Conservation (phyloP, 306 rosid genomes). For the Cicer cuneatum region DNA sequence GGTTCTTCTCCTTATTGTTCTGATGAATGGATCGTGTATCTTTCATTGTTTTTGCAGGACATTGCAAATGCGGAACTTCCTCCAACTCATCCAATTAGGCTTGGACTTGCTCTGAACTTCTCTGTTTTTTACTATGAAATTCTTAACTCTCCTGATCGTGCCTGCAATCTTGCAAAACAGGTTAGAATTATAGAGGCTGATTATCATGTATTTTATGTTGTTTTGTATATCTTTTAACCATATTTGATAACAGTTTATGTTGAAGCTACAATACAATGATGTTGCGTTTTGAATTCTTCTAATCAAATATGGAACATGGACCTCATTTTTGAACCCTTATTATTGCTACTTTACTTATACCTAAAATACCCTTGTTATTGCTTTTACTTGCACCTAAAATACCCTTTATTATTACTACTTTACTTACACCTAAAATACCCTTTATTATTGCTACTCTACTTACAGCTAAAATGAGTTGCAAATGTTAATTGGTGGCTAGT, state of each 20-base stretch:
- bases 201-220: not conserved
- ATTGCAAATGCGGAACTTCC: slow-evolving; percentile 89
- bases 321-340: slow-evolving; percentile 27
- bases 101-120: slow-evolving; percentile 95
- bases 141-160: slow-evolving; percentile 98
- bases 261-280: slow-evolving; percentile 32
- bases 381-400: no score
- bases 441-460: slow-evolving; percentile 26
- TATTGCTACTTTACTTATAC: no score
- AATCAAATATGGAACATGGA: slow-evolving; percentile 1
- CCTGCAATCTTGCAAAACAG: slow-evolving; percentile 98
- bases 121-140: slow-evolving; percentile 97
- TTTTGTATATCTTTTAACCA: not conserved
- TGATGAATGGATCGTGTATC: not conserved
- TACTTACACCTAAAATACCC: no score
- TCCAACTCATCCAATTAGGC: slow-evolving; percentile 97
- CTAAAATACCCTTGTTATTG: no score
- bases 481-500: not conserved
- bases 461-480: not conserved
- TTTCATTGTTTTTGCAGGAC: slow-evolving; percentile 59
- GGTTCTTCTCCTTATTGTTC: not conserved
- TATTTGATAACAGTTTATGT: not conserved
- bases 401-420: no score
- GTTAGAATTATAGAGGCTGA: slow-evolving; percentile 50
- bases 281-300: slow-evolving; percentile 35